Conservation (phyloP, 2,329 filamentous ascomycete species). For the Diaporthe caulivora region DNA sequence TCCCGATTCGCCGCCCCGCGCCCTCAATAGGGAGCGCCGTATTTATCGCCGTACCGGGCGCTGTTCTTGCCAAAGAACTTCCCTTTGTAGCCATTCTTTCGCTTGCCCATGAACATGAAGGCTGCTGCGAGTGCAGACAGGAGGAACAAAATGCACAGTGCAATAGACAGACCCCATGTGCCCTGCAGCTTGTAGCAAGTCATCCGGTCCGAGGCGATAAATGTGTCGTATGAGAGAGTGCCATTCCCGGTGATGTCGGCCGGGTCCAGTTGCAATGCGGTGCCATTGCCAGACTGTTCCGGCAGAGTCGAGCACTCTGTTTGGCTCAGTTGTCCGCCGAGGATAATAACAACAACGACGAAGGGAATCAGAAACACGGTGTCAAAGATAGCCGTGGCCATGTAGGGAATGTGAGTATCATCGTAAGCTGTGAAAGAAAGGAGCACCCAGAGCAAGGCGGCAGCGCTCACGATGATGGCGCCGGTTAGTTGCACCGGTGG, state of each 20-base stretch:
- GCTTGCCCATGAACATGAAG: slow-evolving; percentile 73
- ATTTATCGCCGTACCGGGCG: slow-evolving; percentile 29
- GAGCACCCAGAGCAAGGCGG: slow-evolving; percentile 82
- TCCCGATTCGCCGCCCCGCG: slow-evolving; percentile 30
- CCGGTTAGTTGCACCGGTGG: slow-evolving; percentile 81
- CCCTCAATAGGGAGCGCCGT: slow-evolving; percentile 30
- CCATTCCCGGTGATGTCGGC: slow-evolving; percentile 55
- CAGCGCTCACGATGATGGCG: slow-evolving; percentile 80
- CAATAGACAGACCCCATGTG: slow-evolving; percentile 88
- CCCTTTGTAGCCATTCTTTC: slow-evolving; percentile 38
- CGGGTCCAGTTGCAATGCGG: background rate
- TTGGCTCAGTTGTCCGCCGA: slow-evolving; percentile 85
- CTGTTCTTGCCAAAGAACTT: slow-evolving; percentile 27
- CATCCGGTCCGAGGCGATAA: slow-evolving; percentile 65
- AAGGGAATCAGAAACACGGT: slow-evolving; percentile 79
- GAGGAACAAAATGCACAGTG: slow-evolving; percentile 78
- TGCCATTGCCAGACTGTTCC: slow-evolving; percentile 38
- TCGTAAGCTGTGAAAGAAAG: slow-evolving; percentile 59
- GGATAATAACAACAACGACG: slow-evolving; percentile 80
- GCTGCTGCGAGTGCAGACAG: slow-evolving; percentile 70
- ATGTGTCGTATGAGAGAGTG: slow-evolving; percentile 56
- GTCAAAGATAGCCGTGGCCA: slow-evolving; percentile 77
- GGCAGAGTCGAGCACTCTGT: slow-evolving; percentile 75
- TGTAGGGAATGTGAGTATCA: slow-evolving; percentile 81
- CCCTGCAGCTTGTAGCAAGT: slow-evolving; percentile 89